phyloP scores from a whole-genome alignment of 345 rosid genomes.

The Arabidopsis suecica region DNA sequence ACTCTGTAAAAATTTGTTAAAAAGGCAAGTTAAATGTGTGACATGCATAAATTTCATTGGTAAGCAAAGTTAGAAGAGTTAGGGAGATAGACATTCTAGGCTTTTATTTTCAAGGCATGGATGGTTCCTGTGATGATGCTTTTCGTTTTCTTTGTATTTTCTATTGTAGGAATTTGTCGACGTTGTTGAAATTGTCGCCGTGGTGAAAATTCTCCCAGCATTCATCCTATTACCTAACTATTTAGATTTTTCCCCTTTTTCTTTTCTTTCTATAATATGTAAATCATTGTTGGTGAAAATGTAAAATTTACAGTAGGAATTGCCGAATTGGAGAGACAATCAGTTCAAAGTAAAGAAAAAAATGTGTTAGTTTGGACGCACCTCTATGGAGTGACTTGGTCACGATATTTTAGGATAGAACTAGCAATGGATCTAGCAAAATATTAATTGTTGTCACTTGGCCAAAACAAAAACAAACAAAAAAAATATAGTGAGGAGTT shows the following conservation, averaged over 20 bases:
- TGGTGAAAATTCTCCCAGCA: slow-evolving; percentile 44
- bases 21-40: neutral
- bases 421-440: too few relatives aligned
- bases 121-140: slow-evolving; percentile 35
- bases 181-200: slow-evolving; percentile 38
- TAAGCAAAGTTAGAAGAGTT: too few relatives aligned
- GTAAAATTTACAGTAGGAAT: neutral
- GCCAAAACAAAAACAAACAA: too few relatives aligned
- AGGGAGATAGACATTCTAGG: too few relatives aligned
- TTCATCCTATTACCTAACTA: slow-evolving; percentile 35
- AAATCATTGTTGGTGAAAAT: neutral
- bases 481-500: too few relatives aligned
- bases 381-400: too few relatives aligned
- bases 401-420: too few relatives aligned
- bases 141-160: slow-evolving; percentile 2
- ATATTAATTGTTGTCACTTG: too few relatives aligned
- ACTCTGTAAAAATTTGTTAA: neutral
- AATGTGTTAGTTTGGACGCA: too few relatives aligned
- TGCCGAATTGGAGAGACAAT: too few relatives aligned
- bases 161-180: slow-evolving; percentile 8
- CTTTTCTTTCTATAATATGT: neutral
- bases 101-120: slow-evolving; percentile 28
- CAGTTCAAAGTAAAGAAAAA: too few relatives aligned
- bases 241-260: neutral
- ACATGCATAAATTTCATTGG: too few relatives aligned